phyloP scores from a whole-genome alignment of 345 rosid species.

The Syzygium jambos region DNA sequence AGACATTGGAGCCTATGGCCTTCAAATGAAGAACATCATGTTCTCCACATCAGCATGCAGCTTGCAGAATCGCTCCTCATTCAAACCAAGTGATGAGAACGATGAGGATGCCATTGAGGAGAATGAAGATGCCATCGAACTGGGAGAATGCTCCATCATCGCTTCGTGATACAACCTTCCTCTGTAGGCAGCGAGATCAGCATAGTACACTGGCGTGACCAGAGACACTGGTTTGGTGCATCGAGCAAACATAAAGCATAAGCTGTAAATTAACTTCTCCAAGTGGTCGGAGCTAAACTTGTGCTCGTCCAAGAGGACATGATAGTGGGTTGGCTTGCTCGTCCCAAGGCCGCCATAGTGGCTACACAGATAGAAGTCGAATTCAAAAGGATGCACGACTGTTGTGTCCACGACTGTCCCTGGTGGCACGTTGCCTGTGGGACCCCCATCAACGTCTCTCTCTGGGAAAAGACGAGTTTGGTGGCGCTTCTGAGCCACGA shows the following conservation, averaged over 20 bases:
- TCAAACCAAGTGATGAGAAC: slow-evolving; percentile 27
- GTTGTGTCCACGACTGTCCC: slow-evolving; percentile 79
- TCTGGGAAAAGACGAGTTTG: slow-evolving; percentile 71
- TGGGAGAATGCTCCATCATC: slow-evolving; percentile 34
- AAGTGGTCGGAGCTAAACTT: slow-evolving; percentile 52
- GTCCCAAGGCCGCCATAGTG: slow-evolving; percentile 83
- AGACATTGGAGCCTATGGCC: not conserved
- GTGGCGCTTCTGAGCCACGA: slow-evolving; percentile 86
- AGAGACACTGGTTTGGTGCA: slow-evolving; percentile 80
- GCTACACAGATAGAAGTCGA: slow-evolving; percentile 79
- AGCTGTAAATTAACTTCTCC: slow-evolving; percentile 62
- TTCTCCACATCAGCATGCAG: slow-evolving; percentile 56
- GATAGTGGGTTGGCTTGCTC: slow-evolving; percentile 87
- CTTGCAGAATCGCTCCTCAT: slow-evolving; percentile 42
- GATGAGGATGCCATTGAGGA: slow-evolving; percentile 15
- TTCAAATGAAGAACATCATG: slow-evolving; percentile 69
- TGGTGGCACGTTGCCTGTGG: slow-evolving; percentile 52
- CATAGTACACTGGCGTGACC: slow-evolving; percentile 79
- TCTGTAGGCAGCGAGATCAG: slow-evolving; percentile 75
- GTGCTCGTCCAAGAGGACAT: slow-evolving; percentile 70
- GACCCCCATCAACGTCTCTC: slow-evolving; percentile 26
- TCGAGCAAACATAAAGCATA: slow-evolving; percentile 84
- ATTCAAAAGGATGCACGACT: slow-evolving; percentile 70
- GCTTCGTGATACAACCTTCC: slow-evolving; percentile 77
- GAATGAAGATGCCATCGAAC: slow-evolving; percentile 7